Evolutionary conservation across 495 filamentous ascomycete genomes (phyloP).

Genomic region (Podospora didyma): DNA sequence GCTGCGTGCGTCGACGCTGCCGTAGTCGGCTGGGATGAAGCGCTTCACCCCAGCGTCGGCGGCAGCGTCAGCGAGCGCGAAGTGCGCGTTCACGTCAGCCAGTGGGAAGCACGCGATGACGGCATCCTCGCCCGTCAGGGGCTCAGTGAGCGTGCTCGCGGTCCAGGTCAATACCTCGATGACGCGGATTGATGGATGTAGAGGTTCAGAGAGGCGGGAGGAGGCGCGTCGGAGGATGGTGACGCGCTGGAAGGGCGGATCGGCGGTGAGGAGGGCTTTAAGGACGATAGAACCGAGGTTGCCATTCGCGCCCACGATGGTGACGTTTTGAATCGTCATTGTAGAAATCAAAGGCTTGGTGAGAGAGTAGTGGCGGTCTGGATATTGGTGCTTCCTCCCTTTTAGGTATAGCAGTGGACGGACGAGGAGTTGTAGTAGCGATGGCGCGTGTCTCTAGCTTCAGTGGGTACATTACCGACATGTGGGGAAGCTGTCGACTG

Average conservation of each 20-base stretch:
- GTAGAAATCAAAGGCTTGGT: too few species aligned
- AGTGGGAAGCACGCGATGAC: slow-evolving; percentile 30
- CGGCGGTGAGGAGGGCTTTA: slow-evolving; percentile 22
- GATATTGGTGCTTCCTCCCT: too few species aligned
- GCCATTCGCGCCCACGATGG: slow-evolving; percentile 35
- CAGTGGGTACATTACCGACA: too few species aligned
- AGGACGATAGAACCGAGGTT: slow-evolving; percentile 35
- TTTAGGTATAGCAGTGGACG: too few species aligned
- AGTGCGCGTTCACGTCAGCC: slow-evolving; percentile 29
- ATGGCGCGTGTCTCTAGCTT: too few species aligned
- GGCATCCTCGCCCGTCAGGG: slow-evolving; percentile 17
- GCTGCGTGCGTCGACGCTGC: slow-evolving; percentile 31
- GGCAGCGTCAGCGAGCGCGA: slow-evolving; percentile 47
- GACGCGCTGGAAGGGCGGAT: slow-evolving; percentile 19
- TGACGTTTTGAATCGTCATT: slow-evolving; percentile 16
- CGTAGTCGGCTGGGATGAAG: slow-evolving; percentile 55
- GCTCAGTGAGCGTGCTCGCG: slow-evolving; percentile 5
- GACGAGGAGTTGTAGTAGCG: too few species aligned
- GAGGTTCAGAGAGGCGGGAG: slow-evolving; percentile 11
- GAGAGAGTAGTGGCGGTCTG: too few species aligned
- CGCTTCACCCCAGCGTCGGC: slow-evolving; percentile 42
- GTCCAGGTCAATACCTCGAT: slow-evolving; percentile 12
- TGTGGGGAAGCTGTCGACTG: too few species aligned
- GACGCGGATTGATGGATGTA: slow-evolving; percentile 2
- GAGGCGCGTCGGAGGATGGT: slow-evolving; percentile 34